A percentile compares a stretch with the other conserved stretches of the same genome.
Evolutionary conservation across 1,139 yeast genomes (phyloP).

Genomic region (Scheffersomyces illinoinensis): DNA sequence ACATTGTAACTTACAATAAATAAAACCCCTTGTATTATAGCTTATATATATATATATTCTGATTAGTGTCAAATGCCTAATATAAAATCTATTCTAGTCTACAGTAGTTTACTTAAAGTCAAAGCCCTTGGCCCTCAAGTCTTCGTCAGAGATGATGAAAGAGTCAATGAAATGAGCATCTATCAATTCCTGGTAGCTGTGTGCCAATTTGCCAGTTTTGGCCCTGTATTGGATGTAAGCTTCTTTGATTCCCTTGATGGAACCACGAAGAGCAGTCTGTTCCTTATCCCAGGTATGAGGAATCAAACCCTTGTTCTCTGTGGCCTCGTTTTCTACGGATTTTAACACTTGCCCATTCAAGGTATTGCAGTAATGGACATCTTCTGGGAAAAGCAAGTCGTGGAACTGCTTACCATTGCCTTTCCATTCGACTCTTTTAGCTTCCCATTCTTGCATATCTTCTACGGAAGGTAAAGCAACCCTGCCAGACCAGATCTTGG

Average conservation of each 20-base stretch:
- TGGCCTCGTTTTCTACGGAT: constrained; percentile 20
- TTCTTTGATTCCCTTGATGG: constrained; percentile 36
- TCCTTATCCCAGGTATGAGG: constrained; percentile 40
- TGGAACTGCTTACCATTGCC: constrained; percentile 48
- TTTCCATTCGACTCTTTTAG: constrained; percentile 26
- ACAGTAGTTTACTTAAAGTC: constrained; percentile 5
- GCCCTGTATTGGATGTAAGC: constrained; percentile 33
- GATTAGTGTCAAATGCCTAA: background rate
- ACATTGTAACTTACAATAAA: background rate
- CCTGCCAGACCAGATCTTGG: constrained; percentile 54
- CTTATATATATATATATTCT: background rate
- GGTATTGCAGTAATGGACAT: constrained; percentile 43
- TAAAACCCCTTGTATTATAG: background rate
- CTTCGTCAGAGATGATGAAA: constrained; percentile 18
- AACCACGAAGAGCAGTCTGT: constrained; percentile 32
- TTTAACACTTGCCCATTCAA: constrained; percentile 38
- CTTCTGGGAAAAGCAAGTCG: constrained; percentile 46
- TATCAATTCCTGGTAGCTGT: constrained; percentile 30
- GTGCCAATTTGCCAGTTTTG: constrained; percentile 29
- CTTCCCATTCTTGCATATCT: constrained; percentile 43
- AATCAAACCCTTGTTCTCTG: constrained; percentile 25
- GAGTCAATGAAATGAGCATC: constrained; percentile 22
- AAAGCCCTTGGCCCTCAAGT: constrained; percentile 17
- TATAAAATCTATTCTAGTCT: background rate
- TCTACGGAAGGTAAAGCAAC: constrained; percentile 42